phyloP scores from a whole-genome alignment of 164 flowering plant genomes.

The Brasenia schreberi region DNA sequence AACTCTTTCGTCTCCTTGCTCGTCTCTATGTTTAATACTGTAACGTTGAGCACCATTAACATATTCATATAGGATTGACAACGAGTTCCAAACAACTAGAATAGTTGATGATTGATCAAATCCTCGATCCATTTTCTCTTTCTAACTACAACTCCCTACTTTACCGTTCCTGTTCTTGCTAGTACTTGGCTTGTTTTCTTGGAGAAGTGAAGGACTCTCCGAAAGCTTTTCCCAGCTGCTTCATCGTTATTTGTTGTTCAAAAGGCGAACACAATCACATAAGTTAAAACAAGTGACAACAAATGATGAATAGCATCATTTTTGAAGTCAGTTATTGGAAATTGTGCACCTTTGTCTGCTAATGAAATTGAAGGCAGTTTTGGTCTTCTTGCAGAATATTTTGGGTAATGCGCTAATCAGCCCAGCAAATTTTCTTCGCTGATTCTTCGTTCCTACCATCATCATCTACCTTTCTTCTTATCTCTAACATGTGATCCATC shows the following conservation, averaged over 20 bases:
- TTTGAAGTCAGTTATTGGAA: background rate
- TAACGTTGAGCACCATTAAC: no score
- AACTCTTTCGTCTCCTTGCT: no score
- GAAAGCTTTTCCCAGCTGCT: background rate
- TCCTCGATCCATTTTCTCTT: background rate
- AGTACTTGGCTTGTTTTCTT: background rate
- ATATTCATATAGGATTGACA: no score
- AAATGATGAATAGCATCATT: background rate
- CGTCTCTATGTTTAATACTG: no score
- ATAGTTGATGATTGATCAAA: background rate
- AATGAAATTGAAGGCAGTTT: background rate
- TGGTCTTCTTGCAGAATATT: background rate
- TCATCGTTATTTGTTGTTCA: background rate
- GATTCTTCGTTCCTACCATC: background rate
- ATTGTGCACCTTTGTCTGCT: background rate
- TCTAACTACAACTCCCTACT: background rate
- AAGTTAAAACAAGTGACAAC: background rate
- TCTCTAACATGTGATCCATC: background rate
- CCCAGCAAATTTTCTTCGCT: background rate
- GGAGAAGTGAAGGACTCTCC: background rate
- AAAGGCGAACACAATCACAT: background rate
- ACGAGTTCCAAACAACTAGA: no score
- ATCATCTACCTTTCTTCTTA: background rate
- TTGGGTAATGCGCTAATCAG: background rate
- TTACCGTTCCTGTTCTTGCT: background rate